Base-by-base conservation (phyloP, 73 alveolate genomes). In the Symbiodinium pilosum region DNA sequence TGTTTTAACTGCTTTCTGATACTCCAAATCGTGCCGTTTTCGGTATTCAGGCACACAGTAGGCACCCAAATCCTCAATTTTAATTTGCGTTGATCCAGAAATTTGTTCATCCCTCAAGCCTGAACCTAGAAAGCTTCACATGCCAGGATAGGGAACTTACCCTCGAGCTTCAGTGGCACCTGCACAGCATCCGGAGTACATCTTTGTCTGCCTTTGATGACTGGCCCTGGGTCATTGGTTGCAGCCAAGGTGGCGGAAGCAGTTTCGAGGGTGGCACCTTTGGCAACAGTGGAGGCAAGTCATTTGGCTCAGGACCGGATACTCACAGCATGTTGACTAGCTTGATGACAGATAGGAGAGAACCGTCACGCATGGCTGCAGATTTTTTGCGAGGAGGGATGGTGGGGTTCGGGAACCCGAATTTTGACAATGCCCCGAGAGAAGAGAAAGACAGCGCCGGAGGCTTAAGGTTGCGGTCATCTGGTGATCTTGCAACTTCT, bases 381-480 rank as follows among this genome's bases (percentile, higher is more conserved):
- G 28, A 14, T 83, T 16, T 14, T 42, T 40, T n/a, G n/a, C 16
- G 84, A 91, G 98, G 98, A 71, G 98, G 98, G 39, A 92, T 92
- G 98, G 91, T 75, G 56, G 98, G 98, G 56, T 92, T 92, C 38
- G 98, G 98, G 24, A 92, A 92, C 47, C 98, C 98, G 38, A 75
- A 71, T 38, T 92, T 92, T 84, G 98, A 92, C 52, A 43, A 92
- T 51, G 98, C 92, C 34, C 98, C 98, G 20, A 69, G 43, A 44
- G 44, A 83, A 30, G 77, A 91, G 51, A 85, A 91, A 28, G 96
- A 91, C 54, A 91, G 88, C 77, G 96, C 24, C 71, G 86, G 86
- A 68, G 18, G 39, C 81, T 64, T 28, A 38, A 14, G 39, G 30
- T 28, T 26, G 81, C 12, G 71, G 73, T 54, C 73, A 26, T 54